Evolutionary conservation across 768 basidiomycete species (phyloP), one percentile per base, ranked within the genome.

Genomic region (Tricholoma flavovirens): DNA sequence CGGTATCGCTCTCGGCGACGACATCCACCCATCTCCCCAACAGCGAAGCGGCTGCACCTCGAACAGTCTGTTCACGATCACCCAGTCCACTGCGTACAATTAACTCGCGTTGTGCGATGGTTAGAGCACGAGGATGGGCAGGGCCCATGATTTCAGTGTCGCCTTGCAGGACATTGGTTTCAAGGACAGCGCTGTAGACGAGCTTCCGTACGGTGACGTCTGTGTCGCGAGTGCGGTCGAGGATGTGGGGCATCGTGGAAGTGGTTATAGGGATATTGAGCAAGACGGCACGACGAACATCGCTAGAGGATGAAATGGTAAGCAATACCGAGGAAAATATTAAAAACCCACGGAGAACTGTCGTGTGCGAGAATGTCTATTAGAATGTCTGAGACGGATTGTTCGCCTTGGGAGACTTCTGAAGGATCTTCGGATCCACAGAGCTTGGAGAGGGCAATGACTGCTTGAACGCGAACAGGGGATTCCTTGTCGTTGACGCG

Each of bases 11-110:
- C 8, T 62, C 70, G 1, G 76, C 75, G 8, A 83, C 76, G 29
- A 76, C 72, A 43, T 90, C 84, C 6, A 91, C 77, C 96, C 96
- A 98, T 6, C 72, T 75, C 0, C 78, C 82, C 14, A 98, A 70
- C 46, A 97, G 79, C 1, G 78, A 78, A 1, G 79, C 84, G 0
- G 93, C 87, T 0, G 90, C 91, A 15, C 78, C 72, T 29, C 85
- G 78, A 2, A 98, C 93, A 1, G 71, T 67, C 0, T 78, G 73
- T 56, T 97, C 93, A 24, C 96, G 82, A 70, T 98, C 96, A 0
- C 90, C 86, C 2, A 98, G 75, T 1, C 96, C 96, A 64, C 89
- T 84, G 17, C 81, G 79, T 2, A 96, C 83, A 48, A 96, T 81
- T 21, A 81, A 73, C 63, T 93, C 89, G 10, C 94, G 77, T 62